Base-by-base conservation (phyloP, 2,329 filamentous ascomycete species). In the Tolypocladium nubicola region DNA sequence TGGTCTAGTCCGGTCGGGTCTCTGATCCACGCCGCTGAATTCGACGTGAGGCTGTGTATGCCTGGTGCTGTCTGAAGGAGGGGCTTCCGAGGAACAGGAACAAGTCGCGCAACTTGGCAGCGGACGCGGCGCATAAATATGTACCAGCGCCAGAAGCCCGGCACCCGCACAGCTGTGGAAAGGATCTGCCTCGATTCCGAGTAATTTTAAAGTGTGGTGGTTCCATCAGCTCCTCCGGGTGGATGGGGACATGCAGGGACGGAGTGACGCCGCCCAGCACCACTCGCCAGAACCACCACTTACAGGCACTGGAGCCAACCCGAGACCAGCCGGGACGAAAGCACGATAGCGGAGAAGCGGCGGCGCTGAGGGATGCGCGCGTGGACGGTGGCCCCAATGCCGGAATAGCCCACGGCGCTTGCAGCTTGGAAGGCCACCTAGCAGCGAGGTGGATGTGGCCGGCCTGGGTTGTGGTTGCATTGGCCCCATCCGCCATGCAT, bases 141-240 rank as follows among this genome's bases (percentile, higher is more conserved):
- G 47, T 37, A 37, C 47, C 19, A 37, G 8, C 30, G 11, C 47
- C 19, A 35, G 9, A 37, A 9, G 47, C 26, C 16, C 45, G 14
- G 45, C 45, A 13, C 43, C 43, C 23, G 23, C 23, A 19, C 43
- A 13, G 43, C 23, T 33, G 43, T 39, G 41, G 54, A 53, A 49
- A 47, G 54, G 30, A 55, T 37, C 41, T 47, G 54, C 35, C 54
- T 55, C 33, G 54, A 47, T 49, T 37, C 41, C 53, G 45, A 56
- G 41, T 50, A 49, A 50, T 52, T 50, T 40, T 30, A 55, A 52
- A 40, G 23, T n/a, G 41, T 30, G 40, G 38, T 52, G 33, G 37
- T 41, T 52, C 52, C 52, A 47, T 47, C 45, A n/a, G 52, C 52
- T 43, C 38, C 39, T 33, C 52, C 13, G 3, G 35, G 21, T 53